Conservation (phyloP, 345 rosid species). For the Atalantia buxifolia region DNA sequence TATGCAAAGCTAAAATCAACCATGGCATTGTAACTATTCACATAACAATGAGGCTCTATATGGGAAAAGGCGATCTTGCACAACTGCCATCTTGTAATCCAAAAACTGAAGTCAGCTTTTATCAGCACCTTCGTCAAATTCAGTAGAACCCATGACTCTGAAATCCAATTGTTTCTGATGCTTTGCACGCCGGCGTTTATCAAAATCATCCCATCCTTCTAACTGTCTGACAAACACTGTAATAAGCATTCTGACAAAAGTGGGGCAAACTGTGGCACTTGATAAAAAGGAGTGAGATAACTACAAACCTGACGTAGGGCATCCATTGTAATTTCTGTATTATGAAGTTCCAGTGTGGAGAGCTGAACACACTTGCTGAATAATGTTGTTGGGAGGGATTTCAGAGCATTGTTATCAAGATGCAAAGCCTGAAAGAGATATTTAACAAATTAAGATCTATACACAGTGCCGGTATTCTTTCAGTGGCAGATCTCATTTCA, state of each 20-base stretch:
- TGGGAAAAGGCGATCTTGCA: not conserved
- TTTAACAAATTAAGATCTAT: not conserved
- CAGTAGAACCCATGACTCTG: conserved; percentile 55
- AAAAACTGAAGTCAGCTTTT: conserved; percentile 40
- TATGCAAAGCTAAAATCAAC: not conserved
- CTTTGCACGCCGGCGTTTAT: conserved; percentile 65
- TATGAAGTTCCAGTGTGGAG: conserved; percentile 77
- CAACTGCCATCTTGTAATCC: not conserved
- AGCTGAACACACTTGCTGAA: conserved; percentile 68
- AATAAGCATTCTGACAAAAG: not conserved
- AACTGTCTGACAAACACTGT: conserved; percentile 26
- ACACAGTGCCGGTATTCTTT: not conserved
- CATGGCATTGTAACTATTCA: not conserved
- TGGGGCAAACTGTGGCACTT: not conserved
- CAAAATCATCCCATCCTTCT: conserved; percentile 82
- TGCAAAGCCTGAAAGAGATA: conserved; percentile 48
- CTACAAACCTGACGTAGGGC: conserved; percentile 64
- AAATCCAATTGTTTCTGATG: conserved; percentile 94
- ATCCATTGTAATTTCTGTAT: conserved; percentile 81
- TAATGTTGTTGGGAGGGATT: conserved; percentile 49
- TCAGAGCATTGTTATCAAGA: conserved; percentile 70
- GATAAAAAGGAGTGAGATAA: not conserved
- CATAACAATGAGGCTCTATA: not conserved
- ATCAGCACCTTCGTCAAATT: conserved; percentile 95
- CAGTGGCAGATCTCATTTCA: not conserved